phyloP scores from a whole-genome alignment of 805 yeast genomes.

The Nakazawaea populi region DNA sequence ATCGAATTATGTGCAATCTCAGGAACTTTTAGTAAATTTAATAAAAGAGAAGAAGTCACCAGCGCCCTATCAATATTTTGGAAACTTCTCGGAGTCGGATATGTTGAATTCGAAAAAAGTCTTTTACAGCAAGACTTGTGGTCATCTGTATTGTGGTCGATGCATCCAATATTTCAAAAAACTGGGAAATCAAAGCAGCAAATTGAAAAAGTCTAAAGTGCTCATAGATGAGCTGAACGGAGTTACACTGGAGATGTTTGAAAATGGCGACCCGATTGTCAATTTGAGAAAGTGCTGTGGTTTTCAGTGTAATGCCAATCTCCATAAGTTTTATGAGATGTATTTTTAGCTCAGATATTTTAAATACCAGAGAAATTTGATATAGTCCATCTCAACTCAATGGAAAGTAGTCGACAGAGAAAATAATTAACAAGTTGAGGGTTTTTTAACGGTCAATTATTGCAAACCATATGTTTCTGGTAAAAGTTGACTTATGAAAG shows the following conservation, averaged over 20 bases:
- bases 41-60: conserved; percentile 20
- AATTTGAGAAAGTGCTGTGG: conserved; percentile 23
- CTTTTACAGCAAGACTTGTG: conserved; percentile 59
- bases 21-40: conserved; percentile 22
- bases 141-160: conserved; percentile 83
- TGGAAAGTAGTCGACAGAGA: too few relatives aligned
- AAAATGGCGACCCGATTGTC: conserved; percentile 40
- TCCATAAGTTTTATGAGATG: conserved; percentile 6
- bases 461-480: too few relatives aligned
- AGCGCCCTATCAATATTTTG: conserved; percentile 14
- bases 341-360: neutral
- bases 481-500: too few relatives aligned
- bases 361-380: neutral
- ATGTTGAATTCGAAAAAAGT: conserved; percentile 57
- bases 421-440: too few relatives aligned
- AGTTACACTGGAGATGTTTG: conserved; percentile 38
- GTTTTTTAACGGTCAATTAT: too few relatives aligned
- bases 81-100: conserved; percentile 47
- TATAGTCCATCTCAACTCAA: too few relatives aligned
- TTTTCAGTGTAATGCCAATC: neutral
- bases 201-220: conserved; percentile 2
- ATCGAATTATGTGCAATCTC: conserved; percentile 31
- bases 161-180: conserved; percentile 31
- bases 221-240: neutral
- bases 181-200: neutral